phyloP scores from a whole-genome alignment of 2,329 filamentous ascomycete species.

The Cercospora sp. region DNA sequence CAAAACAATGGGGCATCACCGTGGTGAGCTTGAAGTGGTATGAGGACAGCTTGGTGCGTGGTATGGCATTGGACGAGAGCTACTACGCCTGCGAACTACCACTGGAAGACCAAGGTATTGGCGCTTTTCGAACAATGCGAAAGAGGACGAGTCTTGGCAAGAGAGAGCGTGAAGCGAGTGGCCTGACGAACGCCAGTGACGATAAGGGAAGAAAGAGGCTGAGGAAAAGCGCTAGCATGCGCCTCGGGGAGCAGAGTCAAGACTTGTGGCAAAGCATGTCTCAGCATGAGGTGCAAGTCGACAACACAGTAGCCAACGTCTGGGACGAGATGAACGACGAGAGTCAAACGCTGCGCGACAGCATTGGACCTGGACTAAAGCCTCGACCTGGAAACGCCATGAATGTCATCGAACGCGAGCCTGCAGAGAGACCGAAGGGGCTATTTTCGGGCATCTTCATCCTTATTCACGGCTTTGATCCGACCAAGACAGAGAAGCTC shows the following conservation, averaged over 20 bases:
- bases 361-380: slow-evolving; percentile 8
- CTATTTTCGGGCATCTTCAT: slow-evolving; percentile 37
- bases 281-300: slow-evolving; percentile 34
- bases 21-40: slow-evolving; percentile 86
- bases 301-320: slow-evolving; percentile 27
- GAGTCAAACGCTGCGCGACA: slow-evolving; percentile 16
- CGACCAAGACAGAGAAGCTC: slow-evolving; percentile 25
- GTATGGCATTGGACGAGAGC: slow-evolving; percentile 87
- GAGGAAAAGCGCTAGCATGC: slow-evolving; percentile 81
- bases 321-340: slow-evolving; percentile 29
- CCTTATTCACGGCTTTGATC: slow-evolving; percentile 33
- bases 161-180: slow-evolving; percentile 52
- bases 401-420: neutral
- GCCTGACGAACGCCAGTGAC: slow-evolving; percentile 15
- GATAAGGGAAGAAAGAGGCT: slow-evolving; percentile 69
- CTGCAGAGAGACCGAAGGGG: slow-evolving; percentile 20
- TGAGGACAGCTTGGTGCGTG: slow-evolving; percentile 74
- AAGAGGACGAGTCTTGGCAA: slow-evolving; percentile 55
- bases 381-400: neutral
- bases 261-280: slow-evolving; percentile 91
- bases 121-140: slow-evolving; percentile 58
- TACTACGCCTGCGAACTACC: slow-evolving; percentile 77
- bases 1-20: slow-evolving; percentile 76
- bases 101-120: slow-evolving; percentile 68
- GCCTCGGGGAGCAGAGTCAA: slow-evolving; percentile 75